Base-by-base conservation (phyloP, 139 green algal genomes). In the Auxenochlorella pyrenoidosa region DNA sequence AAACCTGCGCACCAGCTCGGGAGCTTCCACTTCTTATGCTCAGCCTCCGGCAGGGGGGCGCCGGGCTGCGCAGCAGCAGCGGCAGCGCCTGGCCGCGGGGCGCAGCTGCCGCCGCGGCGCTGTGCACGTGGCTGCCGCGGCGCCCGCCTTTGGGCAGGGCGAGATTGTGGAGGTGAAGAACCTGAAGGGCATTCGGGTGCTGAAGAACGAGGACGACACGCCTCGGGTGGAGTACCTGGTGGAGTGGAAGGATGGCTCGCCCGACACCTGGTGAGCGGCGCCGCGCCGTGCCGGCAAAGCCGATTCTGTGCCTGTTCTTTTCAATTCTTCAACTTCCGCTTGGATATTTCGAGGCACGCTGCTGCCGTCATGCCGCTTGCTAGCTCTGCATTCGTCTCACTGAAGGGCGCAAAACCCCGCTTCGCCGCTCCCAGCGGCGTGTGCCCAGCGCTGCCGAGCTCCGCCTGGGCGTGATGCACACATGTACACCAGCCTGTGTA, bases 141-240 rank as follows among this genome's bases (percentile, higher is more conserved):
- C 32, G n/a, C 41, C 75, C 40, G 43, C n/a, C 34, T 81, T 81
- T 66, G 82, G 68, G 41, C 41, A 78, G 43, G 84, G 79, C 28
- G 88, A 92, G 41, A 92, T 94, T 41, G 91, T 82, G 21, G 94
- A 96, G 26, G 94, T 97, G 3, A 84, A 94, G 80, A 88, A 91
- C 59, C 41, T 97, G 30, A 81, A 87, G 12, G 94, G 94, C 22
- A 91, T 96, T 47, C 91, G 94, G 30, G 78, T 94, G 0, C 82
- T 89, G 12, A 83, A 86, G 21, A 51, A 88, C 5, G 92, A 96
- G 15, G 84, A 83, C 0, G 79, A 94, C 18, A 83, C 75, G 43
- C 92, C 92, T 12, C 43, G 88, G 5, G 90, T 97, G 18, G 91
- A 97, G 77, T 97, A 97, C 82, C 88, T 96, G 24, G 92, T 95